Percentiles rank a stretch among this genome's conserved stretches.
Conservation (phyloP, 73 alveolate species). For the Paramecium bursaria region DNA sequence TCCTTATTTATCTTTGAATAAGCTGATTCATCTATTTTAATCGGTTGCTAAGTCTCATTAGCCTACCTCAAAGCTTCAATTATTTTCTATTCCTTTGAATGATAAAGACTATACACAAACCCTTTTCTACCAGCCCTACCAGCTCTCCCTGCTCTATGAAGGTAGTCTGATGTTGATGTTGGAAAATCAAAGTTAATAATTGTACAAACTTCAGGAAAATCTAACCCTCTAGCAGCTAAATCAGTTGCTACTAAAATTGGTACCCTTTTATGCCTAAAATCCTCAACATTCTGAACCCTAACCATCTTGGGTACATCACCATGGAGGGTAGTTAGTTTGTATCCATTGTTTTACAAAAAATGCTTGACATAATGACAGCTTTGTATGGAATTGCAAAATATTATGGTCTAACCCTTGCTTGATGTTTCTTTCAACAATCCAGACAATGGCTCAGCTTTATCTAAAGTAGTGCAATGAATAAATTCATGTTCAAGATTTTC, state of each 20-base stretch:
- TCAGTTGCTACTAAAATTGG: conserved; percentile 94
- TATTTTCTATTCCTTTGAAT: conserved; percentile 72
- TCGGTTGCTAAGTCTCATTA: conserved; percentile 65
- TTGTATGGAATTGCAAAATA: conserved; percentile 83
- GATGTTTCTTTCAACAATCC: conserved; percentile 69
- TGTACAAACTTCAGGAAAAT: conserved; percentile 80
- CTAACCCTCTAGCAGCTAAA: conserved; percentile 95
- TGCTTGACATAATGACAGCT: conserved; percentile 90
- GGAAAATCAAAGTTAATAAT: conserved; percentile 90
- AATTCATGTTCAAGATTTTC: conserved; percentile 82
- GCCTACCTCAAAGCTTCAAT: conserved; percentile 70
- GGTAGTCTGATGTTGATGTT: conserved; percentile 78
- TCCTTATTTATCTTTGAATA: conserved; percentile 58
- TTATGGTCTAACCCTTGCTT: conserved; percentile 75
- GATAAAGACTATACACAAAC: conserved; percentile 79
- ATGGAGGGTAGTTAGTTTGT: conserved; percentile 84
- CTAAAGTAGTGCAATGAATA: conserved; percentile 74
- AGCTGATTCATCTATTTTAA: conserved; percentile 68
- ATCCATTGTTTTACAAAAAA: conserved; percentile 73
- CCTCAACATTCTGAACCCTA: conserved; percentile 81
- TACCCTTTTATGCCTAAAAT: conserved; percentile 79
- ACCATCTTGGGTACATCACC: conserved; percentile 88
- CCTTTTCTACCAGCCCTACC: conserved; percentile 98
- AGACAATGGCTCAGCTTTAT: conserved; percentile 75
- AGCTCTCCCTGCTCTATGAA: conserved; percentile 97